phyloP scores from a whole-genome alignment of 805 yeast genomes.

The Saturnispora zaruensis region DNA sequence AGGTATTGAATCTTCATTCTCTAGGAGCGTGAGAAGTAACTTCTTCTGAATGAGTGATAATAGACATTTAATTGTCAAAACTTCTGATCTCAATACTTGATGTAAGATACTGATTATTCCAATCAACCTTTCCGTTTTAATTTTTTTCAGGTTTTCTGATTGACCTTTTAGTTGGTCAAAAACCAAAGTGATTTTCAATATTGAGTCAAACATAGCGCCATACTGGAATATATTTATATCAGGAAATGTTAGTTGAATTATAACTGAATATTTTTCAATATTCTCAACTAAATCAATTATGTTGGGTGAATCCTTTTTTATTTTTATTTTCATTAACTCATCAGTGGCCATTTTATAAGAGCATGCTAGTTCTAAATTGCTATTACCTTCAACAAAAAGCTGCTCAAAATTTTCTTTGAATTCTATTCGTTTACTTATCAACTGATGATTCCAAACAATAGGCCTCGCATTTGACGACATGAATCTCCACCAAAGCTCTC shows the following conservation, averaged over 20 bases:
- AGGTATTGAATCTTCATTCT: slow-evolving; percentile 3
- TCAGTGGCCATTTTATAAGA: slow-evolving; percentile 20
- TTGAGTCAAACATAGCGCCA: slow-evolving; percentile 25
- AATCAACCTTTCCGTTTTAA: slow-evolving; percentile 14
- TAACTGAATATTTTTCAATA: slow-evolving; percentile 20
- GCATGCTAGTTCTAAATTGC: slow-evolving; percentile 24
- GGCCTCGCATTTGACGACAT: slow-evolving; percentile 38
- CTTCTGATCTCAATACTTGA: slow-evolving; percentile 20
- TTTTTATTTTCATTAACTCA: slow-evolving; percentile 13
- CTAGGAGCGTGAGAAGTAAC: slow-evolving; percentile 19
- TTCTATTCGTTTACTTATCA: slow-evolving; percentile 30
- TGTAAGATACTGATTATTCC: slow-evolving; percentile 23
- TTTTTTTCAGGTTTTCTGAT: slow-evolving; percentile 8
- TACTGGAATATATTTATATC: slow-evolving; percentile 24
- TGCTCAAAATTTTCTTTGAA: slow-evolving; percentile 12
- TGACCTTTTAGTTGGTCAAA: slow-evolving; percentile 16
- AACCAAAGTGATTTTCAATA: slow-evolving; percentile 20
- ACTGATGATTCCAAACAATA: slow-evolving; percentile 42
- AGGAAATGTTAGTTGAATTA: slow-evolving; percentile 23
- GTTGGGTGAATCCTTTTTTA: slow-evolving; percentile 11
- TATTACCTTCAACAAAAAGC: slow-evolving; percentile 16
- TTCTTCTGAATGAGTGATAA: slow-evolving; percentile 22
- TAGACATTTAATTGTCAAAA: slow-evolving; percentile 20
- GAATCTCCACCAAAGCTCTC: slow-evolving; percentile 58
- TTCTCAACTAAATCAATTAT: slow-evolving; percentile 13